phyloP scores from a whole-genome alignment of 2,329 filamentous ascomycete genomes.

The Diaporthe vaccinii region DNA sequence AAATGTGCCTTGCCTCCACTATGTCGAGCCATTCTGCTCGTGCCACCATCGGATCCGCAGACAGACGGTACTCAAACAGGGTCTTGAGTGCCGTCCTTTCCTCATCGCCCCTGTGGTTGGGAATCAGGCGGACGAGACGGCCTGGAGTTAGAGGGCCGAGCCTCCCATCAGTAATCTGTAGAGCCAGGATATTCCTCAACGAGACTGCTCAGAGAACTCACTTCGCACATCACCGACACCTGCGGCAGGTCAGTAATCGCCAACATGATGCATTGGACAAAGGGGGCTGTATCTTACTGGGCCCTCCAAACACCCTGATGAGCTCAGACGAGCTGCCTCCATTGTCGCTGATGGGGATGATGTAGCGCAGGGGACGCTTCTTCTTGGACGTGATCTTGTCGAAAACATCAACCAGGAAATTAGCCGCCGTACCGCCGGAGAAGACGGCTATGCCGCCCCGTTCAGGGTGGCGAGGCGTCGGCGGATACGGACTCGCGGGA shows the following conservation, averaged over 20 bases:
- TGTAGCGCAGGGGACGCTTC: constrained; percentile 79
- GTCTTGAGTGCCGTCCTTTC: constrained; percentile 82
- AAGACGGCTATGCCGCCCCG: constrained; percentile 81
- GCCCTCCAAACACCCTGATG: constrained; percentile 94
- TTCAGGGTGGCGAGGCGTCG: constrained; percentile 31
- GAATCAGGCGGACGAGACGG: constrained; percentile 91
- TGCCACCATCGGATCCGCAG: constrained; percentile 71
- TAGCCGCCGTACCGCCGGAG: constrained; percentile 94
- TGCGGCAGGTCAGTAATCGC: constrained; percentile 37
- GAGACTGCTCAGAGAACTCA: constrained; percentile 54
- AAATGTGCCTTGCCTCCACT: constrained; percentile 81
- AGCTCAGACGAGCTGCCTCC: constrained; percentile 94
- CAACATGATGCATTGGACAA: not conserved
- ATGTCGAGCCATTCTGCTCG: constrained; percentile 89
- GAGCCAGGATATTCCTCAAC: not conserved
- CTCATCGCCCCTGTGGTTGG: constrained; percentile 69
- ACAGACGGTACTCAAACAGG: constrained; percentile 90
- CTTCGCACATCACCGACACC: constrained; percentile 80
- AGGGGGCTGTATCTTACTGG: constrained; percentile 67
- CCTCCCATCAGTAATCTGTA: constrained; percentile 25
- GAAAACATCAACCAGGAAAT: constrained; percentile 93
- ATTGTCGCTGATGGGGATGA: constrained; percentile 97
- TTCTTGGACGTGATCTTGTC: constrained; percentile 74
- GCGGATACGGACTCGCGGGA: constrained; percentile 25
- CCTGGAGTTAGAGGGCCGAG: constrained; percentile 62